Conservation (phyloP, 2,329 filamentous ascomycete species). For the Hymenoscyphus occultus region DNA sequence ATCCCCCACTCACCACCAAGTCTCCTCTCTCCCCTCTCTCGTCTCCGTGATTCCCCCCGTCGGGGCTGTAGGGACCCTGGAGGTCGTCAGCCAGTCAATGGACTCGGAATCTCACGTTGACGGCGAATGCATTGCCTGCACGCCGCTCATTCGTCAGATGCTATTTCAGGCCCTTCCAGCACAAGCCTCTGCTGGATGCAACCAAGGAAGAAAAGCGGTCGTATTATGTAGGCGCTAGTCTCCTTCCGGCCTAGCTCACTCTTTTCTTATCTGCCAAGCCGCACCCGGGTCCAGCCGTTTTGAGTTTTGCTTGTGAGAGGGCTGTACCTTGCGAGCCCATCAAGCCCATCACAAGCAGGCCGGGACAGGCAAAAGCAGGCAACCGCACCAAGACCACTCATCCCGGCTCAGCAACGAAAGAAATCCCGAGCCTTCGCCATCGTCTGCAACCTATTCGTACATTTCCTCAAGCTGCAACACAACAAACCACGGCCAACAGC, state of each 20-base stretch:
- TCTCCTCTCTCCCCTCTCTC: neutral
- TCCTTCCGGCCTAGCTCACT: neutral
- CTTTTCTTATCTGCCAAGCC: constrained; percentile 4
- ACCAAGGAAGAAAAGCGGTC: neutral
- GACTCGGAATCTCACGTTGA: neutral
- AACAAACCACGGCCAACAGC: neutral
- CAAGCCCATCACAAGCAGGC: too few relatives aligned
- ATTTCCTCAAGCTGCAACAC: too few relatives aligned
- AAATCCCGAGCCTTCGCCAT: neutral
- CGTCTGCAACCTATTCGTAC: too few relatives aligned
- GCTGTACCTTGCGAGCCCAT: neutral
- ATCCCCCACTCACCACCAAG: neutral
- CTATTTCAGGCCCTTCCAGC: neutral
- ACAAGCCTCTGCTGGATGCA: neutral
- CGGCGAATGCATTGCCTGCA: neutral
- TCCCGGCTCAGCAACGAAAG: neutral
- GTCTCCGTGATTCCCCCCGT: neutral
- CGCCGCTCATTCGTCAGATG: neutral
- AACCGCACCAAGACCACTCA: neutral
- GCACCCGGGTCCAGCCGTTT: neutral
- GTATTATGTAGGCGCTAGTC: neutral
- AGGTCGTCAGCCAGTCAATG: neutral
- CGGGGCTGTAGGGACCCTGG: too few relatives aligned
- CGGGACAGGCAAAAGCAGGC: neutral
- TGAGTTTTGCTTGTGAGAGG: neutral